phyloP scores from a whole-genome alignment of 192 early-diverging fungal species.

The Linnemannia schmuckeri region DNA sequence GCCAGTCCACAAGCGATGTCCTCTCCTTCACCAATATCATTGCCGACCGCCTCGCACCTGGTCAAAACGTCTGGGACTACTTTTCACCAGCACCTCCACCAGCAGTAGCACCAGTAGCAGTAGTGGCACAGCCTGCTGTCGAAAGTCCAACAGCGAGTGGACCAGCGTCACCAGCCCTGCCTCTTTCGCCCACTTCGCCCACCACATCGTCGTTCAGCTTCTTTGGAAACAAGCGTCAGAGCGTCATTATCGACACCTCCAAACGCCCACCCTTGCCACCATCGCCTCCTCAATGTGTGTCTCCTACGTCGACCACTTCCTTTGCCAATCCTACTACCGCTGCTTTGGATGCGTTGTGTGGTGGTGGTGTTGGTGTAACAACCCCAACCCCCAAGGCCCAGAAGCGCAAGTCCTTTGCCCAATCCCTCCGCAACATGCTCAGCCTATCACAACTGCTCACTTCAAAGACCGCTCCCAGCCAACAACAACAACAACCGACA shows the following conservation, averaged over 20 bases:
- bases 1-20: conserved; percentile 47
- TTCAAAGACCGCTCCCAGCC: neutral
- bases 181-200: conserved; percentile 19
- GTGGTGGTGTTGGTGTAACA: neutral
- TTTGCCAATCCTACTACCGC: neutral
- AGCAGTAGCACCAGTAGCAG: neutral
- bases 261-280: neutral
- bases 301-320: conserved; percentile 7
- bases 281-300: neutral
- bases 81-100: conserved; percentile 28
- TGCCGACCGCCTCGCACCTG: conserved; percentile 34
- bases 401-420: conserved; percentile 42
- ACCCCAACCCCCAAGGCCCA: conserved; percentile 17
- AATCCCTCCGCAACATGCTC: conserved; percentile 38
- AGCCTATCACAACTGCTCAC: conserved; percentile 39
- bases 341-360: neutral
- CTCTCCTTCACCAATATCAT: conserved; percentile 51
- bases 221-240: conserved; percentile 28
- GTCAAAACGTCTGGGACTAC: conserved; percentile 50
- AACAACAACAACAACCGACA: neutral
- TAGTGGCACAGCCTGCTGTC: neutral
- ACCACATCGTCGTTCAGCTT: conserved; percentile 8
- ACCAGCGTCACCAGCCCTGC: neutral
- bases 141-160: neutral
- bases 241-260: conserved; percentile 19